These are phyloP conservation scores for Syncephalastrum sp. DNA, from an alignment of 371 early-diverging fungal genomes.

Conservation along the genomic window DNA sequence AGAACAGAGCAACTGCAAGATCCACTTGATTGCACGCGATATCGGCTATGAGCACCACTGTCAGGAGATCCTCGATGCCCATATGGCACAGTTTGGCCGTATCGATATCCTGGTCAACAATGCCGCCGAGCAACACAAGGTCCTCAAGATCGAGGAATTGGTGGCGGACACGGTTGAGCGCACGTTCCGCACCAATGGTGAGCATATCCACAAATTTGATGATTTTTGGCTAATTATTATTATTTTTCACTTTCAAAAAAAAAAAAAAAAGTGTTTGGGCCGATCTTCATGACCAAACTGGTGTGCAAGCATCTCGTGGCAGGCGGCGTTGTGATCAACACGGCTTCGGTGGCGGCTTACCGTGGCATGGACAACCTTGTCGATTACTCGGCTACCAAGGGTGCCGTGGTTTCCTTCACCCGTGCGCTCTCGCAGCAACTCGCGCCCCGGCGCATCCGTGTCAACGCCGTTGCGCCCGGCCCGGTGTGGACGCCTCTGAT, in stretches of 20 bases:
- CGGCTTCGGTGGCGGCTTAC: slow-evolving; percentile 62
- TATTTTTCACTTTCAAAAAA: neutral
- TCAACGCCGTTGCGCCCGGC: slow-evolving; percentile 69
- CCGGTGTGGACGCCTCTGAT: slow-evolving; percentile 69
- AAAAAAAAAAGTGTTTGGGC: slow-evolving; percentile 45
- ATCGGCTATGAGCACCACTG: slow-evolving; percentile 47
- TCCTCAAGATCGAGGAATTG: slow-evolving; percentile 35
- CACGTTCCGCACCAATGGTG: slow-evolving; percentile 56
- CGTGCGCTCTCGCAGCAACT: slow-evolving; percentile 62
- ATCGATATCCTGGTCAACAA: slow-evolving; percentile 66
- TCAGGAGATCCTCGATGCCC: slow-evolving; percentile 42
- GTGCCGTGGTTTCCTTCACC: slow-evolving; percentile 59
- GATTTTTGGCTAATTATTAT: neutral
- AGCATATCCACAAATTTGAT: neutral
- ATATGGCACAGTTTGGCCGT: slow-evolving; percentile 44
- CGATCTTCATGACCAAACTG: slow-evolving; percentile 57
- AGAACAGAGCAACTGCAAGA: slow-evolving; percentile 38
- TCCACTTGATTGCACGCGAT: slow-evolving; percentile 47
- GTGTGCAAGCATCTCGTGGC: slow-evolving; percentile 47
- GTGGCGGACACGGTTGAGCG: slow-evolving; percentile 35
- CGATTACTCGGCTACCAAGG: slow-evolving; percentile 60
- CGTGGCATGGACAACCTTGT: slow-evolving; percentile 55
- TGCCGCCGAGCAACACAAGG: slow-evolving; percentile 60
- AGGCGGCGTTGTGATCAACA: slow-evolving; percentile 55
- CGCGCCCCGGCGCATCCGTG: slow-evolving; percentile 58